Percentiles rank a stretch among this genome's conserved stretches.
These are phyloP conservation scores for Herpotrichia juniperi DNA, from an alignment of 2,329 filamentous ascomycete species.

Conservation along the genomic window DNA sequence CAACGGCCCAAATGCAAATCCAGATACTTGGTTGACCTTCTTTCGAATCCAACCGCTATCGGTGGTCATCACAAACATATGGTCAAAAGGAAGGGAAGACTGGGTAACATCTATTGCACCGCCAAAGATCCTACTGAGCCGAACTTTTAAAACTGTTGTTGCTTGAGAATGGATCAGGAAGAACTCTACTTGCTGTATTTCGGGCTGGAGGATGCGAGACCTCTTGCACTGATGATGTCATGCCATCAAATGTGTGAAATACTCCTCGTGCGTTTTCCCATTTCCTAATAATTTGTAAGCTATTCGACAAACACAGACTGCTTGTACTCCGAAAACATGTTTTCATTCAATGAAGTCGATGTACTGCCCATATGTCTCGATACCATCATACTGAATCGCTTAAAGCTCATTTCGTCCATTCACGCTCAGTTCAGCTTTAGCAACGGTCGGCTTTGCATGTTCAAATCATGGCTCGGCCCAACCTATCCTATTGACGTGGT, in stretches of 20 bases:
- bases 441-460: too few relatives aligned
- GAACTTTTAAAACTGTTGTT: constrained; percentile 4
- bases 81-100: constrained; percentile 6
- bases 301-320: constrained; percentile 13
- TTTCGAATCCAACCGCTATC: too few relatives aligned
- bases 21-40: too few relatives aligned
- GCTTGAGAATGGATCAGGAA: background rate
- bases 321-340: constrained; percentile 12
- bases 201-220: constrained; percentile 2
- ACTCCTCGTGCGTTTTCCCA: background rate
- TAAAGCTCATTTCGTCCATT: constrained; percentile 4
- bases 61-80: constrained; percentile 19
- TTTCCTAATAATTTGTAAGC: background rate
- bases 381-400: constrained; percentile 6
- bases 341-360: constrained; percentile 11
- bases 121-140: background rate
- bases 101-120: constrained; percentile 12
- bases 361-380: constrained; percentile 1
- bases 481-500: too few relatives aligned
- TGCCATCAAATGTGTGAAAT: constrained; percentile 14
- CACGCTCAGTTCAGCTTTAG: constrained; percentile 1
- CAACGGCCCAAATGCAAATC: too few relatives aligned
- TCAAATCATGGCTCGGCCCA: too few relatives aligned
- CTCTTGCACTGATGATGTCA: constrained; percentile 4
- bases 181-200: constrained; percentile 3